Evolutionary conservation across 2,329 filamentous ascomycete species (phyloP), one percentile per base, ranked within the genome.

Genomic region (Akanthomyces lecanii): DNA sequence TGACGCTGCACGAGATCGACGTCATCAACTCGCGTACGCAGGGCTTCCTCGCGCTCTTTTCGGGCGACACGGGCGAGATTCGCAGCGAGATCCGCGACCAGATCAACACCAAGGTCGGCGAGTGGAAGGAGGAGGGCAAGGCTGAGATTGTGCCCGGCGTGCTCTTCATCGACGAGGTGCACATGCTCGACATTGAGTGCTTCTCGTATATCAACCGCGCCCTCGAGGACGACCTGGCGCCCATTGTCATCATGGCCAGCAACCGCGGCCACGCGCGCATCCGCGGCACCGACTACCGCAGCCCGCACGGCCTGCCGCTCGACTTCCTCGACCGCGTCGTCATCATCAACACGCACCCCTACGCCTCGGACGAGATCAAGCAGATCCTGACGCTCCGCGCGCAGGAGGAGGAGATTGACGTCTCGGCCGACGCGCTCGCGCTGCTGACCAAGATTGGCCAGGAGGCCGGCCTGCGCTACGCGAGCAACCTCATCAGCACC

Each of bases 41-140:
- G 78, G 95, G 95, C 40, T 99, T 99, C 78, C 80, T 99, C 33
- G 95, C 95, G 11, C 88, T 99, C 21, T 99, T 99, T 79, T 97
- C 94, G 0, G 95, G 95, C 67, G 95, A 99, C 76, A 99, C 95
- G 1, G 95, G 95, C 69, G 95, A 99, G 81, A 99, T 99, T 71
- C 85, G 95, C 71, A 96, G 91, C 75, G 95, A 99, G 77, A 94
- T 99, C 66, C 89, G 95, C 63, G 94, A 98, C 75, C 95, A 99
- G 81, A 99, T 99, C 82, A 96, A 99, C 80, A 97, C 91, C 69
- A 99, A 99, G 78, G 93, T 99, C 2, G 93, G 89, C 54, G 95
- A 99, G 78, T 99, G 95, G 95, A 97, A 96, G 78, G 95, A 99
- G 77, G 95, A 99, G 78, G 95, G 95, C 78, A 99, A 99, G 77